Evolutionary conservation across 257 asterid species (phyloP).

Genomic region (Penstemon davidsonii): DNA sequence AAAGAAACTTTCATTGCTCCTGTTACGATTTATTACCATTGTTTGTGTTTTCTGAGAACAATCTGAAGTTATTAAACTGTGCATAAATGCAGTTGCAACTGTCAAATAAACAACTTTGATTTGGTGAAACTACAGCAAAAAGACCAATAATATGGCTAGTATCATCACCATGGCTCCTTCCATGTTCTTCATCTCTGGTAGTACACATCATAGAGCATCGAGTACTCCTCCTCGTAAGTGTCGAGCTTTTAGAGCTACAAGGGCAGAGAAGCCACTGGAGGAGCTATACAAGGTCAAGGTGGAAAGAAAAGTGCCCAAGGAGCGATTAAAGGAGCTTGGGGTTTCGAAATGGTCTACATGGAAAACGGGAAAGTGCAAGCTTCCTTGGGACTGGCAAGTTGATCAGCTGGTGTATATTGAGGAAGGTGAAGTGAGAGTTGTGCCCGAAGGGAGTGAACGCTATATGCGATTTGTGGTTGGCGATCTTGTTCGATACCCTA

Average conservation of each 20-base stretch:
- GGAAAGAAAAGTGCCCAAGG: constrained; percentile 64
- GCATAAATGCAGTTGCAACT: not conserved
- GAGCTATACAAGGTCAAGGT: constrained; percentile 88
- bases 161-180: constrained; percentile 41
- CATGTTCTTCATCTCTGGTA: constrained; percentile 36
- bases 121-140: constrained; percentile 8
- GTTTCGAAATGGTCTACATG: constrained; percentile 79
- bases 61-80: too few relatives aligned
- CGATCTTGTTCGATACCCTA: constrained; percentile 88
- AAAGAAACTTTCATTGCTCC: constrained; percentile 9
- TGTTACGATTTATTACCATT: not conserved
- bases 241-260: constrained; percentile 45
- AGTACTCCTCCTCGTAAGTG: constrained; percentile 22
- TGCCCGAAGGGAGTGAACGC: constrained; percentile 85
- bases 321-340: constrained; percentile 66
- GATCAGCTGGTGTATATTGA: constrained; percentile 90
- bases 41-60: not conserved
- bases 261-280: constrained; percentile 74
- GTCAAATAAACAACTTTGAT: not conserved
- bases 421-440: constrained; percentile 96
- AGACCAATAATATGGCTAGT: constrained; percentile 46
- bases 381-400: constrained; percentile 99
- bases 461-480: constrained; percentile 83
- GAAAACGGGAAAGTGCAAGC: constrained; percentile 89
- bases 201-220: constrained; percentile 17